Base-by-base conservation (phyloP, 495 filamentous ascomycete genomes). In the Podospora pseudoanserina region DNA sequence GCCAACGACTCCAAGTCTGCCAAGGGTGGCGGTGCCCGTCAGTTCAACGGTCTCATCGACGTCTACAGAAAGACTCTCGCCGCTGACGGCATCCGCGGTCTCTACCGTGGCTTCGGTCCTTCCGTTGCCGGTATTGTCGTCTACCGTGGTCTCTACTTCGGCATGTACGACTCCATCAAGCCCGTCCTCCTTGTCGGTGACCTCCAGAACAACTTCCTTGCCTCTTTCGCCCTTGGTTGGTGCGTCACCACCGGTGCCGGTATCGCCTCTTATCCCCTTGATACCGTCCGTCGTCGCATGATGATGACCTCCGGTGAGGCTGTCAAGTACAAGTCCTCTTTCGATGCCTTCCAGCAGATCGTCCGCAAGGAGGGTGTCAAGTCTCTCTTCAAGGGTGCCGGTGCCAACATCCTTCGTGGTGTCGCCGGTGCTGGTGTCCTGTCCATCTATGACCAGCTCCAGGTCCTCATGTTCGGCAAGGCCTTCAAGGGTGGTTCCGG, bases 91-190 rank as follows among this genome's bases (percentile, higher is more conserved):
- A 87, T 99, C 83, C 89, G 89, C 79, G 95, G 96, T 94, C 92
- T 99, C 78, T 99, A 99, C 91, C 95, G 95, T 93, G 95, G 95
- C 87, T 99, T 99, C 91, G 92, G 92, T 86, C 96, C 96, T 80
- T 99, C 96, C 75, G 95, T 99, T 78, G 86, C 89, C 82, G 95
- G 95, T 88, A 99, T 99, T 81, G 83, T 98, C 80, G 96, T 99
- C 83, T 99, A 99, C 91, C 96, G 95, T 92, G 95, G 95, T 96
- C 93, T 99, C 73, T 99, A 99, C 92, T 99, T 99, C 90, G 95
- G 95, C 80, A 91, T 99, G 91, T 98, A 99, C 93, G 95, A 98
- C 85, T 99, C 95, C 74, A 90, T 99, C 88, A 99, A 99, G 92
- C 95, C 95, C 74, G 92, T 97, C 82, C 80, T 97, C 83, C 92